Percentiles rank a stretch among this genome's conserved stretches.
Conservation (phyloP, 2,329 filamentous ascomycete genomes). For the Aspergillus tubingensis region DNA sequence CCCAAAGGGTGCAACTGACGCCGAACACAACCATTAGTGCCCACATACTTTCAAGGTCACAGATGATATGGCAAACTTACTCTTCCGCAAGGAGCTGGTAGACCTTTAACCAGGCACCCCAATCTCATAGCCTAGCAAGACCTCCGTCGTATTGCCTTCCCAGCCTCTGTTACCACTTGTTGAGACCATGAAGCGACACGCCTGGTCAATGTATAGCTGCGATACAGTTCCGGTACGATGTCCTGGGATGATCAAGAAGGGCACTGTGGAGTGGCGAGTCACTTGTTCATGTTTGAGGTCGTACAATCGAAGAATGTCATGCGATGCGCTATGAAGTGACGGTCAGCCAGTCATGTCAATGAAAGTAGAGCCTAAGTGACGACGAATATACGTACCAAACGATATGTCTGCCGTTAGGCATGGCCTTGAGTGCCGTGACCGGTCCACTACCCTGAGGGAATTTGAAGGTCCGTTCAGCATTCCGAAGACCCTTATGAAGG, state of each 20-base stretch:
- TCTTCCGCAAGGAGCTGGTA: background rate
- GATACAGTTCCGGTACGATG: slow-evolving; percentile 86
- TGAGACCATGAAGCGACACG: slow-evolving; percentile 86
- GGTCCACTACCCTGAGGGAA: slow-evolving; percentile 88
- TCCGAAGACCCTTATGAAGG: slow-evolving; percentile 75
- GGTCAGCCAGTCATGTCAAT: background rate
- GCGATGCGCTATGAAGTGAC: slow-evolving; percentile 68
- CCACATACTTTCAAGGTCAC: no score
- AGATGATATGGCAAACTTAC: no score
- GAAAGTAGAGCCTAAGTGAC: background rate
- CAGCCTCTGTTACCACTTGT: slow-evolving; percentile 90
- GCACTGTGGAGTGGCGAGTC: slow-evolving; percentile 75
- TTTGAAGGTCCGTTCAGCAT: slow-evolving; percentile 76
- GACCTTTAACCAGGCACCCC: slow-evolving; percentile 42
- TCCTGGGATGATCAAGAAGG: slow-evolving; percentile 94
- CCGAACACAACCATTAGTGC: no score
- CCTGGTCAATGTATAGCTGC: slow-evolving; percentile 81
- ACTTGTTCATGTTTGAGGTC: slow-evolving; percentile 71
- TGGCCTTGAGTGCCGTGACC: slow-evolving; percentile 82
- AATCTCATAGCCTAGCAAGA: slow-evolving; percentile 93
- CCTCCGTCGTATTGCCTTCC: slow-evolving; percentile 89
- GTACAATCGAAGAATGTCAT: slow-evolving; percentile 91
- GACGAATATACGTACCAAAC: slow-evolving; percentile 66
- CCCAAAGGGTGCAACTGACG: no score
- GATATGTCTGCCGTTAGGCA: slow-evolving; percentile 90